Evolutionary conservation across 768 basidiomycete genomes (phyloP).

Genomic region (Holtermanniella nyarrowii): DNA sequence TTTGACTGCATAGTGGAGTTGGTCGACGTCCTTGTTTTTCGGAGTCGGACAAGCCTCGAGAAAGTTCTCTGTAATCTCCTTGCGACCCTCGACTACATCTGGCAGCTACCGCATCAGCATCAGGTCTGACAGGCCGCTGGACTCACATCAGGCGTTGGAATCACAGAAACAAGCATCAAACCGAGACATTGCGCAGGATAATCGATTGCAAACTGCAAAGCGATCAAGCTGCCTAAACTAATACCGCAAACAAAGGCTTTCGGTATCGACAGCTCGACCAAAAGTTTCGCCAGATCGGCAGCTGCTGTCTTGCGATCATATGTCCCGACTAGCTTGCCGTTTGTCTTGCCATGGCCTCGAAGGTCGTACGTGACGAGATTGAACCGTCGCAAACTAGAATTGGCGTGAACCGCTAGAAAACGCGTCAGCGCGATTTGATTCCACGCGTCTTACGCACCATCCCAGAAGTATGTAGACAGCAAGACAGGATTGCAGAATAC

Average conservation of each 20-base stretch:
- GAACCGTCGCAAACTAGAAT: not conserved
- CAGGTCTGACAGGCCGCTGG: not conserved
- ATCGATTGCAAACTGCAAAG: not conserved
- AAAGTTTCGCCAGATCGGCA: not conserved
- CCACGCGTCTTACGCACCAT: not conserved
- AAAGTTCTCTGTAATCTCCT: not conserved
- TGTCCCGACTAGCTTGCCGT: not conserved
- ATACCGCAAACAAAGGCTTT: not conserved
- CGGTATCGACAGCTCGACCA: not conserved
- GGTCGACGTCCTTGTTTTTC: not conserved
- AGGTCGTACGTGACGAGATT: not conserved
- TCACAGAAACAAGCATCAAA: not conserved
- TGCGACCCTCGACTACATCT: not conserved
- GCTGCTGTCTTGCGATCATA: not conserved
- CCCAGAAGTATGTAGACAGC: not conserved
- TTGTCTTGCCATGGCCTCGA: not conserved
- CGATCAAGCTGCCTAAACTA: not conserved
- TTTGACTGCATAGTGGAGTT: not conserved
- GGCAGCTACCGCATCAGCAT: not conserved
- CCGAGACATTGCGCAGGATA: not conserved
- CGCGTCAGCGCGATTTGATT: not conserved
- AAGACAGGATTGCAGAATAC: not conserved
- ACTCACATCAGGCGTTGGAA: not conserved
- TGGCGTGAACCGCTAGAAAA: not conserved
- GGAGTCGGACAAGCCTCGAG: not conserved